Evolutionary conservation across 2,329 filamentous ascomycete genomes (phyloP).

Genomic region (Rutstroemia sp.): DNA sequence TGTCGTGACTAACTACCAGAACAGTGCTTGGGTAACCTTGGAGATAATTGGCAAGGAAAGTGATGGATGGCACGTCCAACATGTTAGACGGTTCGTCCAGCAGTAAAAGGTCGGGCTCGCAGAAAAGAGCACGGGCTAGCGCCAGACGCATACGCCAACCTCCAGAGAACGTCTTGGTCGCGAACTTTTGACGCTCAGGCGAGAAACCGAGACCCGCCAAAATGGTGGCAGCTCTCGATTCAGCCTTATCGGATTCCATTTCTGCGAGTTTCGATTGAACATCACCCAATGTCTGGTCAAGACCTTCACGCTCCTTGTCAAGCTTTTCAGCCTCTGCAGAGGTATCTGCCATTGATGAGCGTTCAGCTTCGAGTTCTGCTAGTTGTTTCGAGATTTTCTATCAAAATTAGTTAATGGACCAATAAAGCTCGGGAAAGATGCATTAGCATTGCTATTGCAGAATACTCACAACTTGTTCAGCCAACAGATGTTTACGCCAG

Average conservation of each 20-base stretch:
- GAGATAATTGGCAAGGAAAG: slow-evolving; percentile 93
- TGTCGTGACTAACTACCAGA: slow-evolving; percentile 95
- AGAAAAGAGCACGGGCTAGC: slow-evolving; percentile 90
- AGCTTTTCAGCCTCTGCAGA: slow-evolving; percentile 80
- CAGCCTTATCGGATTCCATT: slow-evolving; percentile 99
- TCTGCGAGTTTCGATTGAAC: slow-evolving; percentile 87
- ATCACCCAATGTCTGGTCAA: slow-evolving; percentile 85
- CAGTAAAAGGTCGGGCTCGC: slow-evolving; percentile 89
- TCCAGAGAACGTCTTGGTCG: slow-evolving; percentile 97
- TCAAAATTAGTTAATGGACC: slow-evolving; percentile 9
- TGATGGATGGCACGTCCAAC: slow-evolving; percentile 99
- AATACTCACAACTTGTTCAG: slow-evolving; percentile 68
- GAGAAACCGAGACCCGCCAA: slow-evolving; percentile 96
- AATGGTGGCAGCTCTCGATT: slow-evolving; percentile 91
- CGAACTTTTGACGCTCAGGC: slow-evolving; percentile 79
- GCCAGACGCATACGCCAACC: slow-evolving; percentile 99
- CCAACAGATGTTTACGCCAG: slow-evolving; percentile 91
- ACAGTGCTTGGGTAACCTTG: slow-evolving; percentile 91
- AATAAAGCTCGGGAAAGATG: not conserved
- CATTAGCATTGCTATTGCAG: not conserved
- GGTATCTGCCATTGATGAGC: slow-evolving; percentile 79
- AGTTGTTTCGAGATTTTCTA: slow-evolving; percentile 72
- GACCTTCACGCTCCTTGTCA: slow-evolving; percentile 80
- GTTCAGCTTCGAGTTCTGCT: slow-evolving; percentile 67
- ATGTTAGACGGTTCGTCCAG: slow-evolving; percentile 99